Evolutionary conservation across 2,329 filamentous ascomycete genomes (phyloP).

Genomic region (Arthrobotrys sinensis): DNA sequence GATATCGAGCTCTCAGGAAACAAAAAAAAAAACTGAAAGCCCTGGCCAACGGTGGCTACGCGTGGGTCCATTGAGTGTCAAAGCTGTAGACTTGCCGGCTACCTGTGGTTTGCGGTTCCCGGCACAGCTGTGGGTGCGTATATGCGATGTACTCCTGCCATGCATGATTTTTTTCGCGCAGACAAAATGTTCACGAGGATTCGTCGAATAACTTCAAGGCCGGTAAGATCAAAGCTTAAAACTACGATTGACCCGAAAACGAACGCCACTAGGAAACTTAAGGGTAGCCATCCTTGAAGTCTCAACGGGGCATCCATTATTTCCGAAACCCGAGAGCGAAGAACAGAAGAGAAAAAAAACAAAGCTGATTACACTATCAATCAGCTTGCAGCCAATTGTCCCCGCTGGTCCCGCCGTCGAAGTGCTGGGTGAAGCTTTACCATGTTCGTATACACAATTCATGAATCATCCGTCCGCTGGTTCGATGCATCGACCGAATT

Average conservation of each 20-base stretch:
- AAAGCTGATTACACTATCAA: slow-evolving; percentile 52
- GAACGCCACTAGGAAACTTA: slow-evolving; percentile 24
- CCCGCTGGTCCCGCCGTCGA: slow-evolving; percentile 36
- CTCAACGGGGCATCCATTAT: slow-evolving; percentile 27
- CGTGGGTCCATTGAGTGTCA: slow-evolving; percentile 3
- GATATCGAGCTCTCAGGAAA: slow-evolving; percentile 32
- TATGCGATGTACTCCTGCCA: slow-evolving; percentile 25
- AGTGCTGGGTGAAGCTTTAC: slow-evolving; percentile 13
- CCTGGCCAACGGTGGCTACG: slow-evolving; percentile 11
- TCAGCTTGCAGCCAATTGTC: slow-evolving; percentile 17
- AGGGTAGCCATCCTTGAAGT: slow-evolving; percentile 6
- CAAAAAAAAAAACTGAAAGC: slow-evolving; percentile 17
- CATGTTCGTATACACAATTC: slow-evolving; percentile 42
- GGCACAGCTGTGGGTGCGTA: slow-evolving; percentile 3
- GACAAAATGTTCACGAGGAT: slow-evolving; percentile 15
- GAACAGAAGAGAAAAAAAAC: slow-evolving; percentile 7
- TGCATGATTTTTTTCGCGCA: slow-evolving; percentile 19
- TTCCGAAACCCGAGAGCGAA: slow-evolving; percentile 55
- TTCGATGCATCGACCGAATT: slow-evolving; percentile 36
- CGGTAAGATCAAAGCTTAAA: slow-evolving; percentile 13
- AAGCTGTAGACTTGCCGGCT: slow-evolving; percentile 2
- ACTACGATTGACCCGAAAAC: slow-evolving; percentile 30
- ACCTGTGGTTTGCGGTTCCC: slow-evolving; percentile 6
- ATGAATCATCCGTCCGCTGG: slow-evolving; percentile 39
- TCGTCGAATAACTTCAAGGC: slow-evolving; percentile 22